phyloP scores from a whole-genome alignment of 768 basidiomycete genomes.

The Trametes maxima region DNA sequence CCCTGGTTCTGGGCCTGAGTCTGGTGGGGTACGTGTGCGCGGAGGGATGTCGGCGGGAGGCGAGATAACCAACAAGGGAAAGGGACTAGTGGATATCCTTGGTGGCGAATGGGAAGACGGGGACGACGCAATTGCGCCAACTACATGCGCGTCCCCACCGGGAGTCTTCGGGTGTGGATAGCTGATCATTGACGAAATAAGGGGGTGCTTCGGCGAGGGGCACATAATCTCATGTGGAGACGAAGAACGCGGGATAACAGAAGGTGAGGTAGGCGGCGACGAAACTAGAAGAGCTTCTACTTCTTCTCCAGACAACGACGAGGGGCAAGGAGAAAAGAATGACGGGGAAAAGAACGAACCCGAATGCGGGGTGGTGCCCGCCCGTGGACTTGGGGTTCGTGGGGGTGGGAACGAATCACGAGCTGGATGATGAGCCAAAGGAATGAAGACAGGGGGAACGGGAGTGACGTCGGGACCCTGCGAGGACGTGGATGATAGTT shows the following conservation, averaged over 20 bases:
- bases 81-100: too few species aligned
- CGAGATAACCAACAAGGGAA: background rate
- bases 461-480: too few species aligned
- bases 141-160: too few species aligned
- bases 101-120: too few species aligned
- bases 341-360: slow-evolving; percentile 9
- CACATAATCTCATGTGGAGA: background rate
- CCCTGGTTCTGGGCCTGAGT: background rate
- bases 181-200: background rate
- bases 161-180: too few species aligned
- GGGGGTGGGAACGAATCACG: background rate
- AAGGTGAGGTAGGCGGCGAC: slow-evolving; percentile 6
- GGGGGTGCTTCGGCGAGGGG: background rate
- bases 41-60: slow-evolving; percentile 3
- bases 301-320: slow-evolving; percentile 1
- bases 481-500: too few species aligned
- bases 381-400: background rate
- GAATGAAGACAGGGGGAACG: too few species aligned
- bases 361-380: background rate
- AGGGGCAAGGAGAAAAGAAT: slow-evolving; percentile 4
- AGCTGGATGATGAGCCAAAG: too few species aligned
- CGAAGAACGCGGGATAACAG: background rate
- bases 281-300: slow-evolving; percentile 5
- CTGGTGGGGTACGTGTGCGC: slow-evolving; percentile 1
- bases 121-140: too few species aligned